Base-by-base conservation (phyloP, 2,329 filamentous ascomycete species). In the Penicillium rolfsii region DNA sequence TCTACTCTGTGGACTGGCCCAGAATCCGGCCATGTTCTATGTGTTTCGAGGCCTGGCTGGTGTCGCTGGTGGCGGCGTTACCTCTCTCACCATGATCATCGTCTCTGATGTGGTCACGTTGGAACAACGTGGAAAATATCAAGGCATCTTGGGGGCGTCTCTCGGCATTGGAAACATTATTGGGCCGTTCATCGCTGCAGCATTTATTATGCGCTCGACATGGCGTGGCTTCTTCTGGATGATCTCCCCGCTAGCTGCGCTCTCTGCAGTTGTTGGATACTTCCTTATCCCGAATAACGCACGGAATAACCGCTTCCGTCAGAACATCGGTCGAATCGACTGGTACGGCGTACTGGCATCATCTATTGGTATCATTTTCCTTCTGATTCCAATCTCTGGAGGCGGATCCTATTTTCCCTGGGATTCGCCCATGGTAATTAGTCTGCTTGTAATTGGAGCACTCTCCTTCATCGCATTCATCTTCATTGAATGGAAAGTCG, bases 351-450 rank as follows among this genome's bases (percentile, higher is more conserved):
- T 86, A 1, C 59, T 87, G 11, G 79, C 81, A 2, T 84, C 82
- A 4, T 84, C 84, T 0, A 74, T 82, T 6, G 85, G 82, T 0
- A 82, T 88, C 30, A 82, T 89, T 9, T 78, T 89, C 12, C 66
- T 89, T 1, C 77, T 89, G 19, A 86, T 90, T 48, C 87, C 87
- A 0, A 82, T 89, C 12, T 88, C 86, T 2, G 85, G 85, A 16
- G 85, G 84, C 59, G 85, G 83, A 1, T 80, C 81, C 0, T 85
- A 85, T 60, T 87, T 86, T 63, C 71, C 77, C 3, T 87, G 84
- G 84, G 68, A 78, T 30, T 85, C 82, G 9, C 77, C 85, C 0
- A 81, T 87, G 79, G 82, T 86, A 1, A 85, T 89, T 24, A 79
- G 80, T 40, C 87, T 88, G 84, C 75, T 89, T 12, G 73, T 74